These are phyloP conservation scores for Rhizoclosmatium sp. DNA, from an alignment of 192 early-diverging fungal species.

Conservation along the genomic window DNA sequence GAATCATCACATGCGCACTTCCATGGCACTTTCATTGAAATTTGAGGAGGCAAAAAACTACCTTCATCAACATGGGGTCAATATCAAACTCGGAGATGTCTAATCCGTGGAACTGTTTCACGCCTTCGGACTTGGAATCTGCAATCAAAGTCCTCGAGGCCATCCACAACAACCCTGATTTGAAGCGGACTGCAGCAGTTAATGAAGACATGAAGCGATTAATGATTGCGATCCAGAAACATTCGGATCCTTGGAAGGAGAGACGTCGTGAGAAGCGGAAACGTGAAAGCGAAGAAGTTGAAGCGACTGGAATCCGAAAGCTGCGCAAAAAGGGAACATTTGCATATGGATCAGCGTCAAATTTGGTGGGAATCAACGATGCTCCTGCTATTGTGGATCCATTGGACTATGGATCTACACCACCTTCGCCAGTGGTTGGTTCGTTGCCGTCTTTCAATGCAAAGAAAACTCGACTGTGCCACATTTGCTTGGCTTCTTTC, in stretches of 20 bases:
- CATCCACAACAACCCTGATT: neutral
- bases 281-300: neutral
- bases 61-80: no score
- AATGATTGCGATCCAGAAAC: neutral
- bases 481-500: constrained; percentile 49
- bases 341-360: neutral
- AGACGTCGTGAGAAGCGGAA: neutral
- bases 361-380: neutral
- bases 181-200: neutral
- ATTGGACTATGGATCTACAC: neutral
- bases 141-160: neutral
- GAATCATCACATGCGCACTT: no score
- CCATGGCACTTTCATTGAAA: no score
- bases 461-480: constrained; percentile 43
- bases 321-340: neutral
- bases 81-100: no score
- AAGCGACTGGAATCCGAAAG: neutral
- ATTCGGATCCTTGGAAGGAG: neutral
- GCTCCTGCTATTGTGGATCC: neutral
- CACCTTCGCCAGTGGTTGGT: constrained; percentile 28
- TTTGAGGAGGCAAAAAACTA: no score
- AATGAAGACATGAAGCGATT: neutral
- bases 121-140: neutral
- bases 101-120: neutral
- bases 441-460: no score